Conservation (phyloP, 495 filamentous ascomycete species). For the Oidiodendron maius region DNA sequence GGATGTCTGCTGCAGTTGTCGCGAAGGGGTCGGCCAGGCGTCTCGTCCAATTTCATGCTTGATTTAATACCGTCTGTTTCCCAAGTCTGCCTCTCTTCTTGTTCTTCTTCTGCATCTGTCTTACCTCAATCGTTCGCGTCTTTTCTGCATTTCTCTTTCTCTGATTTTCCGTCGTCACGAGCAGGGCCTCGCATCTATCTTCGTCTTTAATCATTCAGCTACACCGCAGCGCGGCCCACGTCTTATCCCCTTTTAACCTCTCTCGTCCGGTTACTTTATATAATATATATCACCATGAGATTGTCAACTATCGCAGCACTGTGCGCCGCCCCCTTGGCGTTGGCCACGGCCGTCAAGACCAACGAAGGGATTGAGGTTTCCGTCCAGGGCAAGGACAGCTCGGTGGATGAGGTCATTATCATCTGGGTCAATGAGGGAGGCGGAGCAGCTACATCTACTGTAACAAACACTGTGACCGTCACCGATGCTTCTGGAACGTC, state of each 20-base stretch:
- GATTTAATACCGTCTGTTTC: constrained; percentile 41
- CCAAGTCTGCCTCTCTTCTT: constrained; percentile 28
- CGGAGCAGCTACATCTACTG: constrained; percentile 38
- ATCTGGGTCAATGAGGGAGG: constrained; percentile 50
- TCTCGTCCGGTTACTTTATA: too few relatives aligned
- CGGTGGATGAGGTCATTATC: constrained; percentile 37
- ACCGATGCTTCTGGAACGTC: constrained; percentile 24
- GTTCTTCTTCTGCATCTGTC: constrained; percentile 29
- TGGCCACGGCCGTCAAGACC: constrained; percentile 24
- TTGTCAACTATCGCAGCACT: constrained; percentile 38
- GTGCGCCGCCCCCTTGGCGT: constrained; percentile 43
- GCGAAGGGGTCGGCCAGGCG: constrained; percentile 20
- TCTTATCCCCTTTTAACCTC: constrained; percentile 4
- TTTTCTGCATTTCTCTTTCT: constrained; percentile 25
- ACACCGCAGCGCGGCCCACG: constrained; percentile 23
- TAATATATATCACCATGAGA: constrained; percentile 39
- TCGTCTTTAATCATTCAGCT: constrained; percentile 23
- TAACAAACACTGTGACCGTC: constrained; percentile 28
- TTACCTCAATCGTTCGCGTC: constrained; percentile 26
- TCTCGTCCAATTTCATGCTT: constrained; percentile 40
- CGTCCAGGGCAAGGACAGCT: not conserved
- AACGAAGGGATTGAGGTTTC: constrained; percentile 6
- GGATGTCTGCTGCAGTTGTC: constrained; percentile 29
- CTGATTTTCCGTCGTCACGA: constrained; percentile 40
- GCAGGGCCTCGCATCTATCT: constrained; percentile 46